A percentile compares a stretch with the other conserved stretches of the same genome.
Evolutionary conservation across 2,329 filamentous ascomycete species (phyloP).

Genomic region (Arthrobotrys conoides): DNA sequence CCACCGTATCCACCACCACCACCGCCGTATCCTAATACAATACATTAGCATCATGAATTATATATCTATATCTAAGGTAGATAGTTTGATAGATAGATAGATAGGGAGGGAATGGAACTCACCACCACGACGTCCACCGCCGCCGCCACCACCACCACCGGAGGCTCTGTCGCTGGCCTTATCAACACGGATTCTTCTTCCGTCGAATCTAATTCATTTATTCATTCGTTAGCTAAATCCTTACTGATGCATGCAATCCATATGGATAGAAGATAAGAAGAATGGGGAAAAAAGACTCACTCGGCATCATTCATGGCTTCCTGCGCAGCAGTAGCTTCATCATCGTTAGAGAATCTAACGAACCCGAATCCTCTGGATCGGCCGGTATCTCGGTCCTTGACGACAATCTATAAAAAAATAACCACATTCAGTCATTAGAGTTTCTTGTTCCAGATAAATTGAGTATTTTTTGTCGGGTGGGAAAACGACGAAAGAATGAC

Average conservation of each 20-base stretch:
- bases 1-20: conserved; percentile 67
- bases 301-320: conserved; percentile 87
- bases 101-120: conserved; percentile 69
- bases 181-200: conserved; percentile 93
- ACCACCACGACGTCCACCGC: conserved; percentile 69
- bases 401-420: conserved; percentile 79
- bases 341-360: conserved; percentile 85
- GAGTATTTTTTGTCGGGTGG: not conserved
- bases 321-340: conserved; percentile 83
- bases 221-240: too few relatives aligned
- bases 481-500: not conserved
- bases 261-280: too few relatives aligned
- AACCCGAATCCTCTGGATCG: conserved; percentile 98
- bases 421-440: not conserved
- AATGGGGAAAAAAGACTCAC: conserved; percentile 73
- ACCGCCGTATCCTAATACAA: conserved; percentile 37
- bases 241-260: too few relatives aligned
- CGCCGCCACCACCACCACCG: conserved; percentile 72
- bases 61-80: too few relatives aligned
- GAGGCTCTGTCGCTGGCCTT: conserved; percentile 80
- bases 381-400: conserved; percentile 96
- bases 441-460: too few relatives aligned
- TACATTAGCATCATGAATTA: conserved; percentile 42
- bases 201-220: conserved; percentile 79
- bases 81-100: conserved; percentile 61